Evolutionary conservation across 176 grass and related monocot species (phyloP).

Genomic region (Ensete glaucum): DNA sequence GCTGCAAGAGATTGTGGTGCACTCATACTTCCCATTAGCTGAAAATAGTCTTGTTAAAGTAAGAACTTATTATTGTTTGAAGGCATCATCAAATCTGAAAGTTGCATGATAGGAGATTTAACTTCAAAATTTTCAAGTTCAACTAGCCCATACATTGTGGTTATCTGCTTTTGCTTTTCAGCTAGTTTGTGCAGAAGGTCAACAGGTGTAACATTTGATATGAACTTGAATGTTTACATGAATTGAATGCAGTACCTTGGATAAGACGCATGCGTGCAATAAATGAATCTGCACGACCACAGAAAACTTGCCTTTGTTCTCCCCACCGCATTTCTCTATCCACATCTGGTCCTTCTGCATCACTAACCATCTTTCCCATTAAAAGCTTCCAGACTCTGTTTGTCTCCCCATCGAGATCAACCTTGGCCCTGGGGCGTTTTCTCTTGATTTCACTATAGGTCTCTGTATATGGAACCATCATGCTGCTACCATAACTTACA

Average conservation of each 20-base stretch:
- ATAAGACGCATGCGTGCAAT: slow-evolving; percentile 59
- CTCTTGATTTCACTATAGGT: slow-evolving; percentile 34
- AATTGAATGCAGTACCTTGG: slow-evolving; percentile 42
- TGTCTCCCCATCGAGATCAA: slow-evolving; percentile 65
- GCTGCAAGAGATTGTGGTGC: too few species aligned
- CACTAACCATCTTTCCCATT: slow-evolving; percentile 37
- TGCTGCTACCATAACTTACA: slow-evolving; percentile 23
- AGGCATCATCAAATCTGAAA: too few species aligned
- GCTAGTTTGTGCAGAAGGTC: neutral
- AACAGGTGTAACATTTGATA: neutral
- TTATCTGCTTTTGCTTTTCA: neutral
- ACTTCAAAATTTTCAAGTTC: too few species aligned
- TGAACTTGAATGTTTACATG: too few species aligned
- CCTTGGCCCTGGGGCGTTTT: slow-evolving; percentile 47
- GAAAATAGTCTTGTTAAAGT: neutral
- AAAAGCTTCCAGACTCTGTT: slow-evolving; percentile 67
- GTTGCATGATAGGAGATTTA: too few species aligned
- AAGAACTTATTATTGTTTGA: neutral
- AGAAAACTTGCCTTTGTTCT: slow-evolving; percentile 53
- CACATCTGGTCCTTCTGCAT: slow-evolving; percentile 29
- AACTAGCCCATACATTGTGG: too few species aligned
- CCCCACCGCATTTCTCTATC: slow-evolving; percentile 59
- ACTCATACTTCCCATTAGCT: too few species aligned
- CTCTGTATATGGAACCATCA: slow-evolving; percentile 35
- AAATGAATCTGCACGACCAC: slow-evolving; percentile 56